A percentile compares a stretch with the other conserved stretches of the same genome.
Evolutionary conservation across 768 basidiomycete genomes (phyloP).

Genomic region (Phanerochaete sordida): DNA sequence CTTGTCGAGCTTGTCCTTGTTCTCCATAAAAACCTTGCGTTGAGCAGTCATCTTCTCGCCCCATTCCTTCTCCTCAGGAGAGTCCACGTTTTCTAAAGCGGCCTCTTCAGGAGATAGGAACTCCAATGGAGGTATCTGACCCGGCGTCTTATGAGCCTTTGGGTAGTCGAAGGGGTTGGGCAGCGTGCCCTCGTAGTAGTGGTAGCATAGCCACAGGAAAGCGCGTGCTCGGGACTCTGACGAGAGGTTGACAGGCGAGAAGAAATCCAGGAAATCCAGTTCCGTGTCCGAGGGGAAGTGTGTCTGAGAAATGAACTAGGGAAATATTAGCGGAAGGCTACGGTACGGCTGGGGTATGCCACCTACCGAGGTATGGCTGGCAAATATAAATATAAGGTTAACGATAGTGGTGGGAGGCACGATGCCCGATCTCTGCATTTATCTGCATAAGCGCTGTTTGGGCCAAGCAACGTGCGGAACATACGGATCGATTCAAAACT

Average conservation of each 20-base stretch:
- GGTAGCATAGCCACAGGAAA: constrained; percentile 46
- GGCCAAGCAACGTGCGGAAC: constrained; percentile 20
- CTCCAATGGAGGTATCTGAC: constrained; percentile 26
- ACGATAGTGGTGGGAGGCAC: constrained; percentile 68
- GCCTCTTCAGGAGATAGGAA: constrained; percentile 28
- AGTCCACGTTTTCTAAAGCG: constrained; percentile 42
- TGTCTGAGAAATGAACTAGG: constrained; percentile 30
- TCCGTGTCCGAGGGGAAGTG: constrained; percentile 31
- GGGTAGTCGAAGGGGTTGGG: constrained; percentile 37
- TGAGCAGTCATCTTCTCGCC: constrained; percentile 37
- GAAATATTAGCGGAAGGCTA: constrained; percentile 1
- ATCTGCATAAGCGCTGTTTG: constrained; percentile 8
- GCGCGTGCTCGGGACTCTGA: constrained; percentile 40
- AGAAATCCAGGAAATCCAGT: constrained; percentile 40
- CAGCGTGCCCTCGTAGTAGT: constrained; percentile 39
- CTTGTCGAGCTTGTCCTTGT: constrained; percentile 19
- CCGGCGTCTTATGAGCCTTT: constrained; percentile 22
- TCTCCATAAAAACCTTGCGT: constrained; percentile 34
- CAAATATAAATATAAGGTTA: constrained; percentile 68
- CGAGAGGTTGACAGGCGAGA: constrained; percentile 36
- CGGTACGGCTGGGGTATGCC: not conserved
- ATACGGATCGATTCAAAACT: constrained; percentile 50
- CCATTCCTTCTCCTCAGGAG: constrained; percentile 36
- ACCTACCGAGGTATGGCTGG: constrained; percentile 46
- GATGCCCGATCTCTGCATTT: constrained; percentile 39